Evolutionary conservation across 1,284 basidiomycete species (phyloP), one percentile per base, ranked within the genome.

Genomic region (Microbotryomycetes sp.): DNA sequence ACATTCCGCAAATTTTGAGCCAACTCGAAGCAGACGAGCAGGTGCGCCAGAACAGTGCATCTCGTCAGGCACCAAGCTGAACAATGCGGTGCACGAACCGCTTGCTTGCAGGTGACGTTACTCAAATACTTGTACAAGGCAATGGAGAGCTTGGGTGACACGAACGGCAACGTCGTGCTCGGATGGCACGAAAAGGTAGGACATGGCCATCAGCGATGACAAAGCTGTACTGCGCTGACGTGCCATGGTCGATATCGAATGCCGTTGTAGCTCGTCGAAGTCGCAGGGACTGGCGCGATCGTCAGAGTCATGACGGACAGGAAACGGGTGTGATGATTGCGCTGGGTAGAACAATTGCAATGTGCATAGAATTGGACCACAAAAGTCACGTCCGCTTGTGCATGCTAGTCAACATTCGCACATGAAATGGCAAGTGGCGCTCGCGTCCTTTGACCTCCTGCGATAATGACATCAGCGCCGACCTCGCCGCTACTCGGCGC

Each of bases 51-150:
- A n/a, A n/a, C n/a, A n/a, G n/a, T n/a, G n/a, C n/a, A n/a, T 51
- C 27, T 24, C n/a, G 26, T 29, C 18, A 27, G 23, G 11, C 52
- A 4, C n/a, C 21, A 3, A 27, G 6, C 26, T 29, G 30, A 53
- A 27, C 45, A 29, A 21, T 26, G 27, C 28, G 3, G 24, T 50
- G n/a, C n/a, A n/a, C n/a, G n/a, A n/a, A n/a, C n/a, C n/a, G n/a
- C n/a, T n/a, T n/a, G n/a, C n/a, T n/a, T 3, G 27, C 57, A 67
- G 61, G 94, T 97, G 73, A 89, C 85, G 35, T 80, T 97, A 60
- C 98, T 97, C 94, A 97, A 96, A 75, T 98, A 96, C 74, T 79
- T 98, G 26, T 98, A 98, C 84, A 98, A 98, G 78, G 92, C 87
- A 30, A 91, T 91, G 88, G 88, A 80, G 5, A 81, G 85, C 79